Evolutionary conservation across 768 basidiomycete species (phyloP), one percentile per base, ranked within the genome.

Genomic region (Tubosaeta sp.): DNA sequence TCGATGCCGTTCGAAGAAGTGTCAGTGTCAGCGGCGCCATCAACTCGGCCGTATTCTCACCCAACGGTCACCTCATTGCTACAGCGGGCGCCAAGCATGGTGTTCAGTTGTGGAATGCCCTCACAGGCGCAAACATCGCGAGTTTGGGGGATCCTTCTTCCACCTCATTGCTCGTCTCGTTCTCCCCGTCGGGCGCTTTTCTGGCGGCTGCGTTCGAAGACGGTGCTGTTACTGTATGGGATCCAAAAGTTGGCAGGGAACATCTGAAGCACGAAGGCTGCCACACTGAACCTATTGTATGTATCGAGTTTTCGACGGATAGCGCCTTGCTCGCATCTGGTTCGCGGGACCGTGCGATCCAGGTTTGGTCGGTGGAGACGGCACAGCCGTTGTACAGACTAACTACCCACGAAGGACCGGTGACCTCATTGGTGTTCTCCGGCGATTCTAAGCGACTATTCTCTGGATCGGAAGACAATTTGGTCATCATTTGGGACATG

Each of bases 381-480:
- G 51, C 53, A 8, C 51, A 59, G 18, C 12, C 35, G 2, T 30
- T 66, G 39, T 43, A 58, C 16, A 46, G 35, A 32, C 34, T 63
- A 1, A 44, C 34, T 3, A 19, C 40, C 0, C 68, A 66, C 44
- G 54, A 59, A 35, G 57, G 52, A 19, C 27, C 48, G 2, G 62
- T 68, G 35, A 46, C 29, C 4, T 41, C 54, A 6, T 42, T 68
- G 35, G 56, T 30, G 1, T 68, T 67, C 46, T 62, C 64, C 1
- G 48, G 39, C 12, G 56, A 65, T 32, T 60, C 61, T 0, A 35
- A 24, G 1, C 16, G 35, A 8, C 32, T 68, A 13, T 52, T 58
- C 27, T 69, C 67, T 2, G 61, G 66, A 14, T 58, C 58, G 2
- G 53, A 56, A 32, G 63, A 68, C 31, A 55, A 61, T 5, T 36